A percentile compares a stretch with the other conserved stretches of the same genome.
Evolutionary conservation across 2,329 filamentous ascomycete genomes (phyloP).

Genomic region (Diplodia seriata): DNA sequence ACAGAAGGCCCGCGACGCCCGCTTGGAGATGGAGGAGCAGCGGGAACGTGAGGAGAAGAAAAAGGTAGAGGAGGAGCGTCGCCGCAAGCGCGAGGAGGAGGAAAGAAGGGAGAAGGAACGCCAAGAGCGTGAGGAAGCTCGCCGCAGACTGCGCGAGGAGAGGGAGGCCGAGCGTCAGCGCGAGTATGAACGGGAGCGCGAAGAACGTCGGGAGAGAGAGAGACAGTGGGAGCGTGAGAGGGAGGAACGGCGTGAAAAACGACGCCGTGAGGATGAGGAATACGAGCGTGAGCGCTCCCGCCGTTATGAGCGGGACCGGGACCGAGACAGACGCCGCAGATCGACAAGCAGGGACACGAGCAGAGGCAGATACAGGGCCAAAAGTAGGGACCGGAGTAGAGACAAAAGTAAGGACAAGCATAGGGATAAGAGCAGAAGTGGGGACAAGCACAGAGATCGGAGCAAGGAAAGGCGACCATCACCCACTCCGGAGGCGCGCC

Average conservation of each 20-base stretch:
- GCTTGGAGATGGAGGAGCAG: constrained; percentile 65
- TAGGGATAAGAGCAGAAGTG: background rate
- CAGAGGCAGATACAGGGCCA: constrained; percentile 11
- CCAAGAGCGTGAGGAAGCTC: constrained; percentile 39
- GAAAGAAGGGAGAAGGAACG: constrained; percentile 52
- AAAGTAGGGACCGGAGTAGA: background rate
- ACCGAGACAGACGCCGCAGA: constrained; percentile 34
- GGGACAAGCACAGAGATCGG: background rate
- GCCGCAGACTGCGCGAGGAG: constrained; percentile 54
- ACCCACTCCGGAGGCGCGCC: constrained; percentile 31
- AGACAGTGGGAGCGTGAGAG: constrained; percentile 45
- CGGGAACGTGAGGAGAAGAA: constrained; percentile 62
- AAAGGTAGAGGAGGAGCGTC: constrained; percentile 57
- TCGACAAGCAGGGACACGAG: constrained; percentile 29
- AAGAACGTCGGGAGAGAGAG: constrained; percentile 50
- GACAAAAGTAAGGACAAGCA: background rate
- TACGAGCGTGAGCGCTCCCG: constrained; percentile 54
- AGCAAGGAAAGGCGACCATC: constrained; percentile 35
- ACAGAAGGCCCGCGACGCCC: constrained; percentile 66
- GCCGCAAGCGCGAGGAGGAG: constrained; percentile 57
- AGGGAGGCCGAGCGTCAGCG: constrained; percentile 48
- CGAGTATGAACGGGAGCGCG: constrained; percentile 61
- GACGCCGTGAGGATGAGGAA: constrained; percentile 55
- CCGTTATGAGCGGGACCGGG: constrained; percentile 41
- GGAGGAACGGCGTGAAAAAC: constrained; percentile 41